These are phyloP conservation scores for Blastosporella zonata DNA, from an alignment of 1,284 basidiomycete species.

Conservation along the genomic window DNA sequence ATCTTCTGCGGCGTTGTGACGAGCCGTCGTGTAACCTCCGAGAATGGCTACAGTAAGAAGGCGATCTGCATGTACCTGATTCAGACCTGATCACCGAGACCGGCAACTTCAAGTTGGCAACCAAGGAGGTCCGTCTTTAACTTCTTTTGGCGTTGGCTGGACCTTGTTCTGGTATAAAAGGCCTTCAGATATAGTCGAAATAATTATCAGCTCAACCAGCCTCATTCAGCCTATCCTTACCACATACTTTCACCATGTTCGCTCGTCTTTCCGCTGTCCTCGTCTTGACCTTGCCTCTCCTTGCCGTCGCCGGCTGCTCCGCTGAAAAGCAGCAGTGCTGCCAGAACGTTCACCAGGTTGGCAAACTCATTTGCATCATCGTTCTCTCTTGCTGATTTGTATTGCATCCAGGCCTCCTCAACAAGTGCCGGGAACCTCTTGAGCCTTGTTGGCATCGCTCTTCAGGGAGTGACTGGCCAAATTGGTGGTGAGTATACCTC, in stretches of 20 bases:
- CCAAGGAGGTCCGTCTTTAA: too few species aligned
- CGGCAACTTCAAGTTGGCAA: too few species aligned
- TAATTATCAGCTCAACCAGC: too few species aligned
- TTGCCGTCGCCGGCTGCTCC: conserved; percentile 3
- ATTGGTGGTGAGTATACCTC: conserved; percentile 8
- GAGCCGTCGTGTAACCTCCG: too few species aligned
- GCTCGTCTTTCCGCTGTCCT: conserved; percentile 10
- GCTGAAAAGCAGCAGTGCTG: conserved; percentile 7
- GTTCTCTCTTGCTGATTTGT: not conserved
- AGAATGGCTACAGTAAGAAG: too few species aligned
- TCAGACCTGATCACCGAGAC: too few species aligned
- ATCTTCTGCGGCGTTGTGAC: too few species aligned
- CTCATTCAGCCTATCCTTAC: too few species aligned
- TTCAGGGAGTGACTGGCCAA: conserved; percentile 3
- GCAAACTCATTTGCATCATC: not conserved
- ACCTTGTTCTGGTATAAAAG: too few species aligned
- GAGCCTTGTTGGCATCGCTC: conserved; percentile 1
- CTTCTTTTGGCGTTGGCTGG: too few species aligned
- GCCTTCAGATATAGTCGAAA: too few species aligned
- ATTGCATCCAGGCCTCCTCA: not conserved
- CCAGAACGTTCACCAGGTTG: conserved; percentile 9
- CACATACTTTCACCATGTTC: conserved; percentile 24
- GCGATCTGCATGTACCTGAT: too few species aligned
- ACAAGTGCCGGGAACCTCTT: not conserved
- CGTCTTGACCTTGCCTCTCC: conserved; percentile 7